These are phyloP conservation scores for Colletotrichum liriopes DNA, from an alignment of 2,329 filamentous ascomycete genomes.

Conservation along the genomic window DNA sequence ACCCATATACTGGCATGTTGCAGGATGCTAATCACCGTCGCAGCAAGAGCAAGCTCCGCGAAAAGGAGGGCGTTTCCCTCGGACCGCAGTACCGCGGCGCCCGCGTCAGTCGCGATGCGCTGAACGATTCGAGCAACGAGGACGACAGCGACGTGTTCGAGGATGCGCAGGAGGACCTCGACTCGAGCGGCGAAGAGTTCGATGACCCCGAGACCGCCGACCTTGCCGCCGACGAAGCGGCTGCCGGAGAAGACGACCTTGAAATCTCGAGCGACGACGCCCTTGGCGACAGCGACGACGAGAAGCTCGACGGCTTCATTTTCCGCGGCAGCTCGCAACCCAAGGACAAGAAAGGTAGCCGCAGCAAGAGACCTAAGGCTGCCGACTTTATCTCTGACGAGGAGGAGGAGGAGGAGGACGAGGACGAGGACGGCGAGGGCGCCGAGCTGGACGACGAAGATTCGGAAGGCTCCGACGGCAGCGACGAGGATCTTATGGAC, in stretches of 20 bases:
- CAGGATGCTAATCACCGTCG: slow-evolving; percentile 17
- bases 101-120: slow-evolving; percentile 78
- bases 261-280: slow-evolving; percentile 79
- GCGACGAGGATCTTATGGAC: slow-evolving; percentile 48
- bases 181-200: slow-evolving; percentile 62
- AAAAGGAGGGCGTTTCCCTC: slow-evolving; percentile 77
- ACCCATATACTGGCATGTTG: background rate
- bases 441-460: slow-evolving; percentile 52
- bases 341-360: slow-evolving; percentile 49
- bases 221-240: slow-evolving; percentile 65
- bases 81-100: slow-evolving; percentile 87
- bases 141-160: slow-evolving; percentile 67
- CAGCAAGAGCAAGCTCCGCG: slow-evolving; percentile 87
- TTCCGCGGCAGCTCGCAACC: slow-evolving; percentile 73
- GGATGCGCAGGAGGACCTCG: slow-evolving; percentile 53
- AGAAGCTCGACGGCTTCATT: slow-evolving; percentile 82
- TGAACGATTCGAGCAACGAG: slow-evolving; percentile 58
- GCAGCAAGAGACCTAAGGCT: slow-evolving; percentile 62
- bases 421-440: slow-evolving; percentile 53
- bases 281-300: slow-evolving; percentile 87
- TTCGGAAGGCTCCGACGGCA: slow-evolving; percentile 49
- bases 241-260: slow-evolving; percentile 65
- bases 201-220: slow-evolving; percentile 72
- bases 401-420: slow-evolving; percentile 57
- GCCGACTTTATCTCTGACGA: slow-evolving; percentile 71